Evolutionary conservation across 176 grass and related monocot genomes (phyloP).

Genomic region (Secale cereale): DNA sequence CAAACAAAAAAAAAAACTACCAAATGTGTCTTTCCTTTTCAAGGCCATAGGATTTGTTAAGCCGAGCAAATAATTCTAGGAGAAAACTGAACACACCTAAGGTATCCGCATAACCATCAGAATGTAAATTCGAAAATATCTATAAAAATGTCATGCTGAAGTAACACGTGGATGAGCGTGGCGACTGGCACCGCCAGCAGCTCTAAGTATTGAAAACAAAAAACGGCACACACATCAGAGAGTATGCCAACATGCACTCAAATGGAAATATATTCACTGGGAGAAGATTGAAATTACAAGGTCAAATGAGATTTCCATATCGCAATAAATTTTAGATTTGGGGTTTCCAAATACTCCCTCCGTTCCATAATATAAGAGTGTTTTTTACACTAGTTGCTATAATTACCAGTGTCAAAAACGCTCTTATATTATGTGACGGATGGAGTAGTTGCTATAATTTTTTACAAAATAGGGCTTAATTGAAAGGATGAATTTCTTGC

Average conservation of each 20-base stretch:
- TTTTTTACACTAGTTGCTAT: too few species aligned
- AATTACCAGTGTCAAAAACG: too few species aligned
- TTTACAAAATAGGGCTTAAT: slow-evolving; percentile 35
- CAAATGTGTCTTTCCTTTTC: neutral
- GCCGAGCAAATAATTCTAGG: neutral
- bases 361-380: too few species aligned
- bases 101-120: neutral
- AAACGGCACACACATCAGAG: neutral
- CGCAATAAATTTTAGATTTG: neutral
- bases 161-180: too few species aligned
- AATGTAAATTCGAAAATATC: neutral
- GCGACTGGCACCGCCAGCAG: too few species aligned
- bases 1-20: neutral
- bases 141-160: neutral
- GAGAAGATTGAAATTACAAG: neutral
- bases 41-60: neutral
- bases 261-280: neutral
- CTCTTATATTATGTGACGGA: too few species aligned
- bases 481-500: slow-evolving; percentile 96
- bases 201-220: too few species aligned
- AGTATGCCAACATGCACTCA: neutral
- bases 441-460: neutral
- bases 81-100: neutral
- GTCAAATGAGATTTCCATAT: neutral
- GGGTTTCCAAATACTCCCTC: neutral